Conservation (phyloP, 441 rosid genomes). For the Pelargonium cotyledonis region DNA sequence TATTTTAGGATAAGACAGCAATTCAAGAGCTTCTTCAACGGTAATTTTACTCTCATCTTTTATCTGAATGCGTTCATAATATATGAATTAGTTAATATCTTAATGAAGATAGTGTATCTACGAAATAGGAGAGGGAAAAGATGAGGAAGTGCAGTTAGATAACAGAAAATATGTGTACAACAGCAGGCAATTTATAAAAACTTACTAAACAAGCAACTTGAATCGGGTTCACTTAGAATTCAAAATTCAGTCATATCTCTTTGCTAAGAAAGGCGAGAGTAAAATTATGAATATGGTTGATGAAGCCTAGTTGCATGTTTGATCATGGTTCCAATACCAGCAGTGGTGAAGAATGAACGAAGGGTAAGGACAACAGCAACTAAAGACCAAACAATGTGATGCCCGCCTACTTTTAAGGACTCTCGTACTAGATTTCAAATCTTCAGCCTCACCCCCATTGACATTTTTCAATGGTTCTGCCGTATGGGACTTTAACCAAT, state of each 20-base stretch:
- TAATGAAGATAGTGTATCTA: neutral
- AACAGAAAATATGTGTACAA: neutral
- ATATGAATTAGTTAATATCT: no score
- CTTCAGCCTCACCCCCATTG: no score
- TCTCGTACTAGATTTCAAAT: no score
- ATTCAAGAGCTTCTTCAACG: constrained; percentile 1
- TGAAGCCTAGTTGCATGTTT: neutral
- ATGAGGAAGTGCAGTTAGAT: neutral
- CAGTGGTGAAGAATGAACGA: neutral
- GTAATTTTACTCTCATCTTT: neutral
- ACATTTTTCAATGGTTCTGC: no score
- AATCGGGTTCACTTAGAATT: neutral
- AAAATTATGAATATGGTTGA: neutral
- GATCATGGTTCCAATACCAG: neutral
- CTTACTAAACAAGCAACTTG: neutral
- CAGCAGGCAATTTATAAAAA: neutral
- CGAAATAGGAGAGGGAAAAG: neutral
- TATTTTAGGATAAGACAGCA: constrained; percentile 6
- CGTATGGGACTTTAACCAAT: neutral
- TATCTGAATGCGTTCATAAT: neutral
- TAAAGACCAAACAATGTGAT: neutral
- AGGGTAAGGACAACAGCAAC: neutral
- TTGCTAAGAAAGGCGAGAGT: neutral
- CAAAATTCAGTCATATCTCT: neutral
- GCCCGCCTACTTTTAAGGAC: no score